phyloP scores from a whole-genome alignment of 371 early-diverging fungal genomes.

The Rhizopus microsporus region DNA sequence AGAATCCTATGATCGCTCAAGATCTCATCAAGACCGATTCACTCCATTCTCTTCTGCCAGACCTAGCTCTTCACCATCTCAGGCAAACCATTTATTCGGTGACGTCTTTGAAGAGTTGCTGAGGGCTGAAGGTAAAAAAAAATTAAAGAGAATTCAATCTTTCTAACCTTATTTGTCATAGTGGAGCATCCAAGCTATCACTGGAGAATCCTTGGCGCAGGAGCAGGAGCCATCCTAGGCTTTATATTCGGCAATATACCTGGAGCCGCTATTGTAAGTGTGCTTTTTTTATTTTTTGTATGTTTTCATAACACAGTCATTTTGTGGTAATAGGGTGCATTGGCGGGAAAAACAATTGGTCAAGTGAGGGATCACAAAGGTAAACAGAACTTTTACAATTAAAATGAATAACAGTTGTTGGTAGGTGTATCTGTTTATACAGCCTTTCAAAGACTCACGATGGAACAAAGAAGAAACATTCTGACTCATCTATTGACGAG shows the following conservation, averaged over 20 bases:
- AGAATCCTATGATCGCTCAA: constrained; percentile 76
- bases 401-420: background rate
- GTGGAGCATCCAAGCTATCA: constrained; percentile 30
- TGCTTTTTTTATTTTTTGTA: background rate
- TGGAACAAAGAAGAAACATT: constrained; percentile 39
- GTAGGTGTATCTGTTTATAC: constrained; percentile 48
- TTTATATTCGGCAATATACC: constrained; percentile 33
- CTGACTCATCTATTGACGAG: constrained; percentile 39
- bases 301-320: background rate
- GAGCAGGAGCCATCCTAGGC: constrained; percentile 30
- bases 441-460: constrained; percentile 38
- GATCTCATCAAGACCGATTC: constrained; percentile 25
- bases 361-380: constrained; percentile 38
- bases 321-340: constrained; percentile 19
- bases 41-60: constrained; percentile 16
- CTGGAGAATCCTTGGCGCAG: constrained; percentile 29
- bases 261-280: constrained; percentile 34
- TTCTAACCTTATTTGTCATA: constrained; percentile 1
- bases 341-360: constrained; percentile 32
- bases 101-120: constrained; percentile 31
- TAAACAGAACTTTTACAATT: background rate
- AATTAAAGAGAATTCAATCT: background rate
- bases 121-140: constrained; percentile 23
- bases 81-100: constrained; percentile 32
- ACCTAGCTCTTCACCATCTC: constrained; percentile 21